These are phyloP conservation scores for Boletus insuetus DNA, from an alignment of 768 basidiomycete genomes.

Conservation along the genomic window DNA sequence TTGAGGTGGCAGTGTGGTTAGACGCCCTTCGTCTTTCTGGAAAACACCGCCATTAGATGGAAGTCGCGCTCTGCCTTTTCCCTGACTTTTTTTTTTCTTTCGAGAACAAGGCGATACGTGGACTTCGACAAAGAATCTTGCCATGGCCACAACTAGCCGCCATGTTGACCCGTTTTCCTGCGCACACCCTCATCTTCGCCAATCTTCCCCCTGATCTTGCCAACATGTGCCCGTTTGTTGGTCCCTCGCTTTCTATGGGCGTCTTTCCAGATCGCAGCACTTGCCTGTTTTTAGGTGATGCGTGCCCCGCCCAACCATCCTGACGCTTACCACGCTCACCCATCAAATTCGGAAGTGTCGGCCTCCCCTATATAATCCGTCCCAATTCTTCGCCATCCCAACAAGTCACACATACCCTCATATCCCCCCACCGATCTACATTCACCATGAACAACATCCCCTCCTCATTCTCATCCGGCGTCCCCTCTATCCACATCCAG, in stretches of 20 bases:
- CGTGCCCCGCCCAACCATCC: not conserved
- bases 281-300: not conserved
- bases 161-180: not conserved
- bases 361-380: slow-evolving; percentile 21
- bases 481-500: slow-evolving; percentile 21
- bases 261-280: not conserved
- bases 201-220: too few relatives aligned
- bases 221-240: not conserved
- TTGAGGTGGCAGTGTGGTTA: slow-evolving; percentile 3
- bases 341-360: slow-evolving; percentile 5
- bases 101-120: slow-evolving; percentile 7
- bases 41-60: slow-evolving; percentile 19
- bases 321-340: slow-evolving; percentile 11
- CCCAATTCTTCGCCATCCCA: not conserved
- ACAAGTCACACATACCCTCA: slow-evolving; percentile 10
- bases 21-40: slow-evolving; percentile 4
- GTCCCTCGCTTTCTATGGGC: slow-evolving; percentile 7
- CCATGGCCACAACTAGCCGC: not conserved
- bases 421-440: not conserved
- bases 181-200: too few relatives aligned
- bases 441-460: slow-evolving; percentile 12
- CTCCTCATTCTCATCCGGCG: not conserved
- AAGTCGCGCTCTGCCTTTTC: not conserved
- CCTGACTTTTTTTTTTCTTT: not conserved
- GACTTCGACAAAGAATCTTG: slow-evolving; percentile 13